Conservation (phyloP, 1,284 basidiomycete species). For the Ceratobasidium theobromae region DNA sequence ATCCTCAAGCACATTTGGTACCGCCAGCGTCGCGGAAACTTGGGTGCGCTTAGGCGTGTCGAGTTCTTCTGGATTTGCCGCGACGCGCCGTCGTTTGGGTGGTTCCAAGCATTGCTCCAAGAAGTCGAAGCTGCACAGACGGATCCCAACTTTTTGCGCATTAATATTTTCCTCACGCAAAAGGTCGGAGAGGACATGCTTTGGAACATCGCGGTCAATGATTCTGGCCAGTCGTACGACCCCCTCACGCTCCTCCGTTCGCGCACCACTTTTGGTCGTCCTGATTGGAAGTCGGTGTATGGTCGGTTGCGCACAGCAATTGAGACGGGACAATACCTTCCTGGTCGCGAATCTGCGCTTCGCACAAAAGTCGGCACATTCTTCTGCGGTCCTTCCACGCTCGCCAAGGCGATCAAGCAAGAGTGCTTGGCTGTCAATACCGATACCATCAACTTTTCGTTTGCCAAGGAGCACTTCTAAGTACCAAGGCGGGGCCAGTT, state of each 20-base stretch:
- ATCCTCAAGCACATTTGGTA: constrained; percentile 95
- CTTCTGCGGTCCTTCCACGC: constrained; percentile 75
- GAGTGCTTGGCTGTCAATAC: constrained; percentile 60
- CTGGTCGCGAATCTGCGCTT: constrained; percentile 71
- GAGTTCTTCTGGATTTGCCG: constrained; percentile 92
- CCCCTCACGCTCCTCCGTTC: constrained; percentile 81
- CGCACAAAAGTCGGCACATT: constrained; percentile 83
- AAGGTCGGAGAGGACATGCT: constrained; percentile 82
- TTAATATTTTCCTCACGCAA: constrained; percentile 88
- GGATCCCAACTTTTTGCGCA: constrained; percentile 84
- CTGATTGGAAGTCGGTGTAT: constrained; percentile 82
- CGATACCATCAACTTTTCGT: constrained; percentile 66
- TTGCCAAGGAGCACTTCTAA: constrained; percentile 64
- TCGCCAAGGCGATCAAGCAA: constrained; percentile 73
- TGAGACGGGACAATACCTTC: constrained; percentile 74
- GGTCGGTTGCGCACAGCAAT: constrained; percentile 68
- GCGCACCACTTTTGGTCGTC: constrained; percentile 84
- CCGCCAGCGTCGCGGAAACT: constrained; percentile 70
- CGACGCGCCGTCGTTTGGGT: constrained; percentile 86
- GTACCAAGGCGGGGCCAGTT: too few relatives aligned
- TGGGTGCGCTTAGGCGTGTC: constrained; percentile 77
- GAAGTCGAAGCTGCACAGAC: constrained; percentile 82
- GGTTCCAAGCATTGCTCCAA: constrained; percentile 85
- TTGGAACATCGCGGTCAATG: constrained; percentile 87
- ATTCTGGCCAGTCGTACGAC: constrained; percentile 78